A percentile compares a stretch with the other conserved stretches of the same genome.
Conservation (phyloP, 257 asterid species). For the Vinca minor region DNA sequence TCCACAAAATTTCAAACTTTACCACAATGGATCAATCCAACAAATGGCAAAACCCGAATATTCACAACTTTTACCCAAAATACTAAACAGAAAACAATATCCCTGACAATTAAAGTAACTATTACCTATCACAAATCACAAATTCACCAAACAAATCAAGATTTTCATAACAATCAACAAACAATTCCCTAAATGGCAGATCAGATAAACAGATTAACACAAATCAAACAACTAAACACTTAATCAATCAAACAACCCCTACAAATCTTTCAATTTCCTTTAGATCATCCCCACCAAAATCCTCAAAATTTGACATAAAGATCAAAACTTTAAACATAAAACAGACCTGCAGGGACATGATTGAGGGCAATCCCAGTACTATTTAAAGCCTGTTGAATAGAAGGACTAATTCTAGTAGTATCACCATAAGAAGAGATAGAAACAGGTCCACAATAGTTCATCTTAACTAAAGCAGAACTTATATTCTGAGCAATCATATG, state of each 20-base stretch:
- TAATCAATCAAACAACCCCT: background rate
- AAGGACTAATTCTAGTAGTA: conserved; percentile 46
- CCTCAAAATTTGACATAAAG: conserved; percentile 6
- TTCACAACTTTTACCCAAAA: background rate
- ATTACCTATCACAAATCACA: background rate
- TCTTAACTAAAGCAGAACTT: conserved; percentile 66
- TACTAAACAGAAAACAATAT: no score
- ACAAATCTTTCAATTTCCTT: no score
- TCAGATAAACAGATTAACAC: background rate
- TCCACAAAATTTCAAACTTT: no score
- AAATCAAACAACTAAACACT: background rate
- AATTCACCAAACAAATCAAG: background rate
- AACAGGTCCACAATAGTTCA: conserved; percentile 78
- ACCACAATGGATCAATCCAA: background rate
- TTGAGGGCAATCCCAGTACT: conserved; percentile 86
- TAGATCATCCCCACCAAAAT: background rate
- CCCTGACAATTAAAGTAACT: no score
- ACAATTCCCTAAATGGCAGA: background rate
- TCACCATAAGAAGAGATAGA: conserved; percentile 87
- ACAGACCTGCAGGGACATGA: conserved; percentile 79
- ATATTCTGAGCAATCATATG: conserved; percentile 80
- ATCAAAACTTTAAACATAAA: background rate
- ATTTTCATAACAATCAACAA: background rate
- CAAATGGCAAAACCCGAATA: no score
- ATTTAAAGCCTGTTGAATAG: conserved; percentile 63